phyloP scores from a whole-genome alignment of 2,329 filamentous ascomycete species.

The Colletotrichum euphorbiae region DNA sequence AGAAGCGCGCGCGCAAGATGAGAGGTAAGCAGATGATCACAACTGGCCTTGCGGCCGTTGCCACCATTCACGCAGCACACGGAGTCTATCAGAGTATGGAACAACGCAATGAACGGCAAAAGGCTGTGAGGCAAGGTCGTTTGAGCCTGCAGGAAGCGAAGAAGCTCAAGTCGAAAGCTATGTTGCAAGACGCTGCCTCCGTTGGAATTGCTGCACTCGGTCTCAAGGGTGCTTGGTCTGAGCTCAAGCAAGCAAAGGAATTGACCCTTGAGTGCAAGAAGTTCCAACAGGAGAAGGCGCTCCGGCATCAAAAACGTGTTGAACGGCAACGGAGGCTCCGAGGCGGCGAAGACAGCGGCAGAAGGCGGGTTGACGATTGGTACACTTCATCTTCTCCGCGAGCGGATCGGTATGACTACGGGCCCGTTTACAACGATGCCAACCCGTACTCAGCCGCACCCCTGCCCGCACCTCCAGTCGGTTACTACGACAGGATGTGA shows the following conservation, averaged over 20 bases:
- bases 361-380: slow-evolving; percentile 59
- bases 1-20: slow-evolving; percentile 66
- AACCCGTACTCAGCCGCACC: slow-evolving; percentile 57
- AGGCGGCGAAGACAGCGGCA: slow-evolving; percentile 48
- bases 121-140: slow-evolving; percentile 65
- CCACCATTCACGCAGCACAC: slow-evolving; percentile 70
- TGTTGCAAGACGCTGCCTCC: slow-evolving; percentile 69
- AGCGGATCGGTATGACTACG: slow-evolving; percentile 52
- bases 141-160: slow-evolving; percentile 63
- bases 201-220: slow-evolving; percentile 69
- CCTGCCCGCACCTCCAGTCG: slow-evolving; percentile 56
- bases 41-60: slow-evolving; percentile 67
- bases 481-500: slow-evolving; percentile 50
- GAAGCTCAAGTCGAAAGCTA: slow-evolving; percentile 67
- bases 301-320: slow-evolving; percentile 61
- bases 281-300: slow-evolving; percentile 62
- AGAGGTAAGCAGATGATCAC: slow-evolving; percentile 72
- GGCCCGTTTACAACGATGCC: slow-evolving; percentile 59
- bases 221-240: slow-evolving; percentile 66
- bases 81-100: slow-evolving; percentile 70
- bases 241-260: slow-evolving; percentile 67
- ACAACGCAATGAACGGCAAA: slow-evolving; percentile 64
- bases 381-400: slow-evolving; percentile 54
- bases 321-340: slow-evolving; percentile 49
- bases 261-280: slow-evolving; percentile 60